A percentile compares a stretch with the other conserved stretches of the same genome.
These are phyloP conservation scores for Penicillium frequentans DNA, from an alignment of 2,329 filamentous ascomycete species.

Conservation along the genomic window DNA sequence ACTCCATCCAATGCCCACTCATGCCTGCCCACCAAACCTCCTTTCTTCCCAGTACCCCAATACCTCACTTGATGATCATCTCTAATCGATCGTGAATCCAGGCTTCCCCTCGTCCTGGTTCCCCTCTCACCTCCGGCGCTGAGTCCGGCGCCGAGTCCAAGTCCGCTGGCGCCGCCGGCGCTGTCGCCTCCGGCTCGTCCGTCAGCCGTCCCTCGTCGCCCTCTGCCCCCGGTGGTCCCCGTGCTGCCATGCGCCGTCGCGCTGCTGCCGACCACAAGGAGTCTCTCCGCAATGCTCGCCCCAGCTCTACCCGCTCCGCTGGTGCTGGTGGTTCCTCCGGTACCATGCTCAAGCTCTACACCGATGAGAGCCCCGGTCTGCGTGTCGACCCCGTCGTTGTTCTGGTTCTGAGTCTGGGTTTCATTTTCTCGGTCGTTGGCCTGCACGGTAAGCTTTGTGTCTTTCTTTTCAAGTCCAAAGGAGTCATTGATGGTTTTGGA, in stretches of 20 bases:
- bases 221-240: slow-evolving; percentile 86
- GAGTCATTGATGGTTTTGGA: slow-evolving; percentile 4
- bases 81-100: slow-evolving; percentile 13
- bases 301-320: slow-evolving; percentile 86
- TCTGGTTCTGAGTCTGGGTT: slow-evolving; percentile 91
- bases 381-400: slow-evolving; percentile 99
- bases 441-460: slow-evolving; percentile 75
- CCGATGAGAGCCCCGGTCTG: slow-evolving; percentile 93
- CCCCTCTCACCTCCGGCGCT: slow-evolving; percentile 46
- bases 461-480: neutral
- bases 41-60: slow-evolving; percentile 3
- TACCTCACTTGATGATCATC: neutral
- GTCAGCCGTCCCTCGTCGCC: slow-evolving; percentile 80
- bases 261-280: slow-evolving; percentile 97
- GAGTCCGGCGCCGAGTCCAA: slow-evolving; percentile 48
- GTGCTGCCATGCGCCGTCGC: slow-evolving; percentile 91
- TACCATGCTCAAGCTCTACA: slow-evolving; percentile 99
- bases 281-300: slow-evolving; percentile 89
- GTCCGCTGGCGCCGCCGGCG: slow-evolving; percentile 38
- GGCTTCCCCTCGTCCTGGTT: slow-evolving; percentile 43
- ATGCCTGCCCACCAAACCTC: neutral
- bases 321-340: slow-evolving; percentile 94
- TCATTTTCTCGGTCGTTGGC: slow-evolving; percentile 98
- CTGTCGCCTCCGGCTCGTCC: slow-evolving; percentile 65
- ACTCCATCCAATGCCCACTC: slow-evolving; percentile 1